A percentile compares a stretch with the other conserved stretches of the same genome.
phyloP scores from a whole-genome alignment of 2,329 filamentous ascomycete species.

The Alternaria brassicicola region DNA sequence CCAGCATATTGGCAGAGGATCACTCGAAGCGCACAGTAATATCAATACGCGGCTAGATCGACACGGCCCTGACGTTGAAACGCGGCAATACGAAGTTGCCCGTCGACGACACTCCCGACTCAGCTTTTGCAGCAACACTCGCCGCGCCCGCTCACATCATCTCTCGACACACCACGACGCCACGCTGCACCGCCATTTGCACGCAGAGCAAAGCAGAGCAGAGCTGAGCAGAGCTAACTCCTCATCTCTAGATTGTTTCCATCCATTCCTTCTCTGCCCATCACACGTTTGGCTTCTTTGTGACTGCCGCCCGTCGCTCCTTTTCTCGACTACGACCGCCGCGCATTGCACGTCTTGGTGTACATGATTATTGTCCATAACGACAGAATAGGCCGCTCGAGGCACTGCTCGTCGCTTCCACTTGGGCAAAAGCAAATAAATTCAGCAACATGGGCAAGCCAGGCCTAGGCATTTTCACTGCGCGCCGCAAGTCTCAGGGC shows the following conservation, averaged over 20 bases:
- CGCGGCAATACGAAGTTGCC: slow-evolving; percentile 14
- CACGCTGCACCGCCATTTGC: neutral
- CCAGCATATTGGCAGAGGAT: neutral
- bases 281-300: neutral
- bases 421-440: neutral
- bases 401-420: slow-evolving; percentile 21
- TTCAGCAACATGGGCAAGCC: slow-evolving; percentile 40
- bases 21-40: neutral
- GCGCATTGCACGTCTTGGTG: slow-evolving; percentile 6
- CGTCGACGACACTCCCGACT: slow-evolving; percentile 1
- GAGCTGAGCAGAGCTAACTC: slow-evolving; percentile 9
- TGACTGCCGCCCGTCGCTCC: slow-evolving; percentile 6
- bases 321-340: slow-evolving; percentile 8
- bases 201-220: slow-evolving; percentile 7
- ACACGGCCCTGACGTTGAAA: slow-evolving; percentile 14
- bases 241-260: slow-evolving; percentile 8
- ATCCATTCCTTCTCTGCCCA: slow-evolving; percentile 8
- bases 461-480: slow-evolving; percentile 40
- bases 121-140: slow-evolving; percentile 9
- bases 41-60: slow-evolving; percentile 4
- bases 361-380: slow-evolving; percentile 27
- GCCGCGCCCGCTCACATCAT: slow-evolving; percentile 7
- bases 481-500: slow-evolving; percentile 47
- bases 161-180: slow-evolving; percentile 4
- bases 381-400: slow-evolving; percentile 25